A percentile compares a stretch with the other conserved stretches of the same genome.
phyloP scores from a whole-genome alignment of 495 filamentous ascomycete species.

The Penicillium dipodomyicola region DNA sequence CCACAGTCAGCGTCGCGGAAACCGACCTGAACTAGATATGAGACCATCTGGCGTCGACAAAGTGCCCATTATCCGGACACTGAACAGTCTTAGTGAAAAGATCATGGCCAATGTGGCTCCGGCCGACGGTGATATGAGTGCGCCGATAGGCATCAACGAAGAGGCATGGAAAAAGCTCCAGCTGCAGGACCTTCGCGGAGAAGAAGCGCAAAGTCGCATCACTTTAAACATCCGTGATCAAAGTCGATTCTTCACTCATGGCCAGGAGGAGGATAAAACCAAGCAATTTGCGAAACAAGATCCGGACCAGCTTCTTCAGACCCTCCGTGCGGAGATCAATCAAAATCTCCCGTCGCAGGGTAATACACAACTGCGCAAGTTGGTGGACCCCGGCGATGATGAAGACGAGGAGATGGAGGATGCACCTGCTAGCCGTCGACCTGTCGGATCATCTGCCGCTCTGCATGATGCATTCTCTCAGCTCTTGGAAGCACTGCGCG shows the following conservation, averaged over 20 bases:
- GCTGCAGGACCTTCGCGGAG: slow-evolving; percentile 78
- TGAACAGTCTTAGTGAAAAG: slow-evolving; percentile 87
- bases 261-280: slow-evolving; percentile 56
- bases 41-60: slow-evolving; percentile 63
- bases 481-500: slow-evolving; percentile 43
- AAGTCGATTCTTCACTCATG: slow-evolving; percentile 69
- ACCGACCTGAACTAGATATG: slow-evolving; percentile 85
- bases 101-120: slow-evolving; percentile 83
- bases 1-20: slow-evolving; percentile 72
- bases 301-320: slow-evolving; percentile 62
- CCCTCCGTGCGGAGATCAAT: slow-evolving; percentile 62
- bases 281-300: slow-evolving; percentile 61
- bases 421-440: slow-evolving; percentile 34
- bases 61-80: slow-evolving; percentile 75
- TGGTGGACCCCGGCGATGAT: slow-evolving; percentile 60
- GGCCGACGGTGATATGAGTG: slow-evolving; percentile 64
- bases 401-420: slow-evolving; percentile 53
- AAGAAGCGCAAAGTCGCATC: slow-evolving; percentile 68
- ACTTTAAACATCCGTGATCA: slow-evolving; percentile 86
- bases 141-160: slow-evolving; percentile 67
- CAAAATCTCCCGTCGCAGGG: slow-evolving; percentile 52
- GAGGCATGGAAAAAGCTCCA: slow-evolving; percentile 69
- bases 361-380: slow-evolving; percentile 44
- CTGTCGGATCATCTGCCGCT: slow-evolving; percentile 38
- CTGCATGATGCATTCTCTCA: slow-evolving; percentile 41